These are phyloP conservation scores for Canavalia gladiata DNA, from an alignment of 306 rosid species.

Conservation along the genomic window DNA sequence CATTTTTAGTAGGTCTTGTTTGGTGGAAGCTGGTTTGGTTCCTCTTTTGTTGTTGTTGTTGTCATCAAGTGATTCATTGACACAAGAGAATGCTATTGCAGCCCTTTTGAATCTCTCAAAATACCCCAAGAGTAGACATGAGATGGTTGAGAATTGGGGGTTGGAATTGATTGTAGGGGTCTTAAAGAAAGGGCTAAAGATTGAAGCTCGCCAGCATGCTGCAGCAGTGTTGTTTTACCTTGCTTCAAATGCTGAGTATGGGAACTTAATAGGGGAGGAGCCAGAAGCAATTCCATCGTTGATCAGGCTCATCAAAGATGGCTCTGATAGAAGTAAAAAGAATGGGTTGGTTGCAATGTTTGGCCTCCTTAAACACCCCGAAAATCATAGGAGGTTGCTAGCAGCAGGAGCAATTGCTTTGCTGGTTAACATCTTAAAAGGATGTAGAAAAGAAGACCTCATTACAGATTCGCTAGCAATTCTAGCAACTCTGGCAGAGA, in stretches of 20 bases:
- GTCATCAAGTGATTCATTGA: conserved; percentile 45
- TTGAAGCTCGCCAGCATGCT: conserved; percentile 69
- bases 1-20: conserved; percentile 75
- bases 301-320: conserved; percentile 58
- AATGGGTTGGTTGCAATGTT: conserved; percentile 78
- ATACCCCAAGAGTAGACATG: conserved; percentile 56
- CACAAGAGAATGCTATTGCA: conserved; percentile 81
- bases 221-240: conserved; percentile 81
- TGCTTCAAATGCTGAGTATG: conserved; percentile 66
- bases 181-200: conserved; percentile 59
- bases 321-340: conserved; percentile 64
- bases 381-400: conserved; percentile 63
- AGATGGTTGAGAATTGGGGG: conserved; percentile 66
- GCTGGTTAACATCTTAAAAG: conserved; percentile 55
- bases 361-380: conserved; percentile 64
- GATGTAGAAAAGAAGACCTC: conserved; percentile 60
- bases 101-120: conserved; percentile 82
- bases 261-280: conserved; percentile 63
- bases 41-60: conserved; percentile 62
- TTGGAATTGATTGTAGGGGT: conserved; percentile 63
- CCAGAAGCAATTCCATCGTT: conserved; percentile 68
- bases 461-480: conserved; percentile 72
- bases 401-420: conserved; percentile 62
- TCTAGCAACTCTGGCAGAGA: conserved; percentile 74
- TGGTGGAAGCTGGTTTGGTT: conserved; percentile 71